Evolutionary conservation across 1,139 yeast species (phyloP), one percentile per base, ranked within the genome.

Genomic region (Geotrichum histeridarum): DNA sequence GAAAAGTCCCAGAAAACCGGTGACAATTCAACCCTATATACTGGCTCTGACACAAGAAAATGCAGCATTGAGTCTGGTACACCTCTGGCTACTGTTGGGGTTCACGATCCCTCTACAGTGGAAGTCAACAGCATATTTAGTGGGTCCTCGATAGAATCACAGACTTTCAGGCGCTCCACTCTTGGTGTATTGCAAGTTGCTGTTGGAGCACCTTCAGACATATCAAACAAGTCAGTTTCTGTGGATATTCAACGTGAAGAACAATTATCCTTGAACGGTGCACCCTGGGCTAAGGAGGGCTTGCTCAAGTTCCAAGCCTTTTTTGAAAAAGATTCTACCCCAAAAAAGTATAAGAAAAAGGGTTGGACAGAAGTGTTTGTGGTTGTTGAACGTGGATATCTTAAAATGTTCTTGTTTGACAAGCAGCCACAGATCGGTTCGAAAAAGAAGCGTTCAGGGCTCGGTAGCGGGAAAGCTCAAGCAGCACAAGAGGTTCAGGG

Each of bases 241-340:
- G 5, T 5, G 0, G 56, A 59, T 5, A 43, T 56, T 36, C 53
- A 59, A 15, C 59, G 43, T 22, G 60, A 74, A 58, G 77, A 80
- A 60, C 77, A 78, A 37, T 71, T 86, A 58, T 88, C 83, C 60
- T 73, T 83, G 48, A 77, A 78, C 53, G 94, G 93, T 0, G 81
- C 91, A 1, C 94, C 94, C 1, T 86, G 87, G 79, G 78, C 84
- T 56, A 84, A 86, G 65, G 94, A 86, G 70, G 94, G 95, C 0
- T 68, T 86, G 48, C 73, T 85, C 59, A 77, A 80, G 61, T 74
- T 77, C 64, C 78, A 76, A 60, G 71, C 77, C 15, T 65, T 74
- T 51, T 69, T 76, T 57, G 59, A 59, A 14, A 27, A 51, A 9
- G 44, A 53, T 15, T 50, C 57, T 32, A 22, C 36, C 53, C 55